Conservation (phyloP, 2,329 filamentous ascomycete genomes). For the Penicillium sp. region DNA sequence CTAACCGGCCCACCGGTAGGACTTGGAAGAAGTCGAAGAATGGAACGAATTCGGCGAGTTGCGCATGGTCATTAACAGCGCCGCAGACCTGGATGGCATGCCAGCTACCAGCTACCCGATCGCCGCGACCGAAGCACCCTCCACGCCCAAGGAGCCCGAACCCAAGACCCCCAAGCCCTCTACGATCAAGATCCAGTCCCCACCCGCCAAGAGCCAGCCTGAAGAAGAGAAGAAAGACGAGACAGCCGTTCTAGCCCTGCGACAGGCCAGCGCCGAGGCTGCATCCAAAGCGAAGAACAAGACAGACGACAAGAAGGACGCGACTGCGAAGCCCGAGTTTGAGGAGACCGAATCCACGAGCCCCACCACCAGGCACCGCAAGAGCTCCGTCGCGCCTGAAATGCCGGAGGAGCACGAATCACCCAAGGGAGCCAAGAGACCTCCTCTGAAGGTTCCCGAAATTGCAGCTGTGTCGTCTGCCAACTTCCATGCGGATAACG, state of each 20-base stretch:
- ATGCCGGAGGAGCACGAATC: constrained; percentile 25
- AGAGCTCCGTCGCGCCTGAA: constrained; percentile 34
- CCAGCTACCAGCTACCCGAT: constrained; percentile 29
- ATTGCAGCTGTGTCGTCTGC: constrained; percentile 39
- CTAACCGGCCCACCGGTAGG: constrained; percentile 54
- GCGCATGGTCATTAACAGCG: constrained; percentile 70
- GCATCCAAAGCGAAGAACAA: constrained; percentile 2
- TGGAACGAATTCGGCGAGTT: constrained; percentile 99
- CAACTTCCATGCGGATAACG: constrained; percentile 41
- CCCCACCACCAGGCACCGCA: constrained; percentile 19
- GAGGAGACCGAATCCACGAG: neutral
- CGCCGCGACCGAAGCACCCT: constrained; percentile 8
- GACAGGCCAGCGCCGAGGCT: constrained; percentile 2
- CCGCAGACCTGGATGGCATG: constrained; percentile 36
- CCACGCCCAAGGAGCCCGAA: constrained; percentile 25
- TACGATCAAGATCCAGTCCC: constrained; percentile 45
- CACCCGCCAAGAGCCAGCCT: constrained; percentile 34
- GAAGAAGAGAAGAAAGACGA: constrained; percentile 17
- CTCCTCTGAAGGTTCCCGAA: constrained; percentile 33
- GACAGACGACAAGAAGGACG: constrained; percentile 14
- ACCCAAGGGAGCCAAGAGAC: constrained; percentile 24
- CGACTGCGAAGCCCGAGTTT: constrained; percentile 15
- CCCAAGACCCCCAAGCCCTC: constrained; percentile 29
- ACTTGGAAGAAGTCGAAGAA: constrained; percentile 91
- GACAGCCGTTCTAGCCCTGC: constrained; percentile 11